Evolutionary conservation across 2,329 filamentous ascomycete genomes (phyloP).

Genomic region (Aspergillus sp.): DNA sequence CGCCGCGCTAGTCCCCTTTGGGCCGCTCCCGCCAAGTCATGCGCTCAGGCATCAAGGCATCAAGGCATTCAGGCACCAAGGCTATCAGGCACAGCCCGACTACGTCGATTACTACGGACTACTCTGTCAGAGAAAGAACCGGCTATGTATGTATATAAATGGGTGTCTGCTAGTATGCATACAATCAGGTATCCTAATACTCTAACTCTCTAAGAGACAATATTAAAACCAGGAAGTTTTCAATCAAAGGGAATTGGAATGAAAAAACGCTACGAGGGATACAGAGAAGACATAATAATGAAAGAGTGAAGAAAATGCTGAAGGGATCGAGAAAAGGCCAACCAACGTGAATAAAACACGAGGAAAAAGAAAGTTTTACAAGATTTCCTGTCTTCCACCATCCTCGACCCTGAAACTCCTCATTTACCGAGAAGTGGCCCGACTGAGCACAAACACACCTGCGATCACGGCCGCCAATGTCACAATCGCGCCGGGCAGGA

Average conservation of each 20-base stretch:
- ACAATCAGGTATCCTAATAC: not conserved
- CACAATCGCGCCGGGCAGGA: slow-evolving; percentile 90
- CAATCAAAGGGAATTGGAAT: not conserved
- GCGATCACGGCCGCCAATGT: slow-evolving; percentile 93
- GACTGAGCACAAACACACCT: slow-evolving; percentile 85
- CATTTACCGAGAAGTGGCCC: slow-evolving; percentile 53
- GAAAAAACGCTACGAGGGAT: not conserved
- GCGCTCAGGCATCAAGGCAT: not conserved
- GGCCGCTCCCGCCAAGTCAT: not conserved
- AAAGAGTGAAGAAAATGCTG: slow-evolving; percentile 6
- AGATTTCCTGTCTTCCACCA: not conserved
- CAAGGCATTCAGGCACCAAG: slow-evolving; percentile 12
- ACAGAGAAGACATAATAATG: not conserved
- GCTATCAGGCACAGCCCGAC: not conserved
- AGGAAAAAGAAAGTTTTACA: slow-evolving; percentile 2
- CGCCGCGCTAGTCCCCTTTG: slow-evolving; percentile 19
- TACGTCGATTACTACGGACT: no score
- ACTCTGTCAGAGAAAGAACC: not conserved
- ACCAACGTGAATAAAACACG: not conserved
- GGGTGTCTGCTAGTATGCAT: not conserved
- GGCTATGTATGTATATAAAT: not conserved
- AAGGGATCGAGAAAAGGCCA: slow-evolving; percentile 11
- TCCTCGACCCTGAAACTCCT: not conserved
- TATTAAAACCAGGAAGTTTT: not conserved
- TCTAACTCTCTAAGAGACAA: not conserved